These are phyloP conservation scores for Stephania yunnanensis DNA, from an alignment of 164 flowering plant species.

Conservation along the genomic window DNA sequence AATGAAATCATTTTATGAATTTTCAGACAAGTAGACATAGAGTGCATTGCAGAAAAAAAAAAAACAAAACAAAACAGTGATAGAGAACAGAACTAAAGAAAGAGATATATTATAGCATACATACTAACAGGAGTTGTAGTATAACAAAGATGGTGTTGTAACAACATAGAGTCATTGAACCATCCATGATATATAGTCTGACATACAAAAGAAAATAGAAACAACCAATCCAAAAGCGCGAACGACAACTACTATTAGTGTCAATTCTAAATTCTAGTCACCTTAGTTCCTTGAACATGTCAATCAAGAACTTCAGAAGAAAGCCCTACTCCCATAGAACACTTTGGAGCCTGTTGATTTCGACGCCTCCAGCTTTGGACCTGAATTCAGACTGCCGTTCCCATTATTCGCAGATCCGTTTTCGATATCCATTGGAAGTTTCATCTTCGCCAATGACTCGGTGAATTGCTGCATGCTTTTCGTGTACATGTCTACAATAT, in stretches of 20 bases:
- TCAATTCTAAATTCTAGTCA: slow-evolving; percentile 39
- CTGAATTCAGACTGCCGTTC: slow-evolving; percentile 35
- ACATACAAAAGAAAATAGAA: slow-evolving; percentile 35
- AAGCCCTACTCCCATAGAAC: slow-evolving; percentile 94
- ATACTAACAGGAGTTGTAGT: neutral
- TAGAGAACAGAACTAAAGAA: neutral
- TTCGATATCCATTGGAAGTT: slow-evolving; percentile 84
- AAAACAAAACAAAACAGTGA: neutral
- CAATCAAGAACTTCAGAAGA: slow-evolving; percentile 54
- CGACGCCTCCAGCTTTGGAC: slow-evolving; percentile 29
- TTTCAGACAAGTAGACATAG: neutral
- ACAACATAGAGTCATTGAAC: slow-evolving; percentile 8
- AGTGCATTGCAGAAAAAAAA: neutral
- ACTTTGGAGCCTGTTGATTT: slow-evolving; percentile 60
- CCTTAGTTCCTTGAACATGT: slow-evolving; percentile 23
- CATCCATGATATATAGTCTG: slow-evolving; percentile 8
- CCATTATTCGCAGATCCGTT: slow-evolving; percentile 28
- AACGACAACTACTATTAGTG: slow-evolving; percentile 34
- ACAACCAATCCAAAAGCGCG: slow-evolving; percentile 16
- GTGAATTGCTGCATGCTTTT: slow-evolving; percentile 99
- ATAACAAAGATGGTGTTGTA: slow-evolving; percentile 1
- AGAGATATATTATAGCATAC: neutral
- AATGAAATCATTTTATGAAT: neutral
- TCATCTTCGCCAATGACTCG: slow-evolving; percentile 94
- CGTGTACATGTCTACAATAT: slow-evolving; percentile 91